Evolutionary conservation across 148 eudicot species (phyloP).

Genomic region (Silene conica): DNA sequence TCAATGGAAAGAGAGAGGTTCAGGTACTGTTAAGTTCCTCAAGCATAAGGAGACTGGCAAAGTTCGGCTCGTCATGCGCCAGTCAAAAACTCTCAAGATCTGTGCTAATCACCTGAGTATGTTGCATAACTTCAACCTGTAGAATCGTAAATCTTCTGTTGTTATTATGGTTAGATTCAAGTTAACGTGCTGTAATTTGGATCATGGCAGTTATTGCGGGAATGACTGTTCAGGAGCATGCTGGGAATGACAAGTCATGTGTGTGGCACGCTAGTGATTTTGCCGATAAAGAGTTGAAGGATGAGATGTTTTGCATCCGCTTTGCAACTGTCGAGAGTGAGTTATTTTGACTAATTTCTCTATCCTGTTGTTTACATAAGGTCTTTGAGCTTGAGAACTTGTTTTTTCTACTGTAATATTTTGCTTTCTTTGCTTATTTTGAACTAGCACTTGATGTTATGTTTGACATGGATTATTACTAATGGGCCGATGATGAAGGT

Average conservation of each 20-base stretch:
- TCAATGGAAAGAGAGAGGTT: slow-evolving; percentile 94
- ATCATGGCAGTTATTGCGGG: slow-evolving; percentile 45
- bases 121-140: slow-evolving; percentile 4
- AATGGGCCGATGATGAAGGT: no score
- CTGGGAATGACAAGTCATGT: slow-evolving; percentile 91
- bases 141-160: neutral
- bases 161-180: neutral
- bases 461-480: no score
- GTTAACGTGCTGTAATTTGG: slow-evolving; percentile 1
- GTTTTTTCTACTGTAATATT: no score
- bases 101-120: slow-evolving; percentile 89
- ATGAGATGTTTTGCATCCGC: slow-evolving; percentile 74
- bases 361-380: no score
- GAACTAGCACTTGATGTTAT: no score
- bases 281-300: slow-evolving; percentile 88
- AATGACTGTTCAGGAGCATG: slow-evolving; percentile 87
- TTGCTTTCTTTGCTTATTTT: no score
- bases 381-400: no score
- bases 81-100: slow-evolving; percentile 83
- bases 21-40: slow-evolving; percentile 75
- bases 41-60: slow-evolving; percentile 76
- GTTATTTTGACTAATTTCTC: slow-evolving; percentile 22
- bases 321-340: slow-evolving; percentile 71
- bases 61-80: slow-evolving; percentile 85
- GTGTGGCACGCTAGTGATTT: slow-evolving; percentile 94